These are phyloP conservation scores for Diplodia scrobiculata DNA, from an alignment of 2,329 filamentous ascomycete species.

Conservation along the genomic window DNA sequence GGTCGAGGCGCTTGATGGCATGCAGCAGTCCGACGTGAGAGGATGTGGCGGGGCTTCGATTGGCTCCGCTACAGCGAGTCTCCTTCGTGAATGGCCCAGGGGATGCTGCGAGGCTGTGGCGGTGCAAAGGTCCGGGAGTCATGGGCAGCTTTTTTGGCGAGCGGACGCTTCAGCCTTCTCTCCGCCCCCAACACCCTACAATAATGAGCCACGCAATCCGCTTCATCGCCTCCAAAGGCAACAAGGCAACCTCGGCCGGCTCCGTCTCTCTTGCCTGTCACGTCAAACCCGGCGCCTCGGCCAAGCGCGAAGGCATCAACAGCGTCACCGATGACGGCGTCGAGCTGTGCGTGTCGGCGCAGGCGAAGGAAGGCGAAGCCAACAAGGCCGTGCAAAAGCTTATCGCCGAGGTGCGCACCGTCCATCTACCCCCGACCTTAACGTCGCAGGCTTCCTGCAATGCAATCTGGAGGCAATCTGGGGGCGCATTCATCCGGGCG, in stretches of 20 bases:
- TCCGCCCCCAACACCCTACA: background rate
- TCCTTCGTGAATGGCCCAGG: no score
- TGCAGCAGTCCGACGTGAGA: no score
- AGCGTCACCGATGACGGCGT: conserved; percentile 60
- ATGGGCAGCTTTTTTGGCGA: background rate
- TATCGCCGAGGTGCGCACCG: conserved; percentile 58
- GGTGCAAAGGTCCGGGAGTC: no score
- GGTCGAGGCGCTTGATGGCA: no score
- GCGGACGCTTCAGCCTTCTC: background rate
- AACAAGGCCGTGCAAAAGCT: conserved; percentile 67
- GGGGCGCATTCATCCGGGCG: background rate
- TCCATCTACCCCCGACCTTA: background rate
- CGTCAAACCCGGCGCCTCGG: conserved; percentile 67
- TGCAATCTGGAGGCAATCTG: background rate
- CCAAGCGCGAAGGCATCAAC: conserved; percentile 62
- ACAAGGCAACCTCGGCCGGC: conserved; percentile 30
- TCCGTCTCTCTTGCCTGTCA: conserved; percentile 64
- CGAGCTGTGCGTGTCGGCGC: conserved; percentile 67
- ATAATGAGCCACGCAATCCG: conserved; percentile 32
- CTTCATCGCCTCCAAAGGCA: conserved; percentile 36
- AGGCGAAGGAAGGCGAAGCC: conserved; percentile 66
- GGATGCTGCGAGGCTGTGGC: no score
- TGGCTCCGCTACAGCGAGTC: no score
- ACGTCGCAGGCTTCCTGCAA: background rate
- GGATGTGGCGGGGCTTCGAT: no score